Percentiles rank a stretch among this genome's conserved stretches.
Evolutionary conservation across 495 filamentous ascomycete species (phyloP).

Genomic region (Cudoniella acicularis): DNA sequence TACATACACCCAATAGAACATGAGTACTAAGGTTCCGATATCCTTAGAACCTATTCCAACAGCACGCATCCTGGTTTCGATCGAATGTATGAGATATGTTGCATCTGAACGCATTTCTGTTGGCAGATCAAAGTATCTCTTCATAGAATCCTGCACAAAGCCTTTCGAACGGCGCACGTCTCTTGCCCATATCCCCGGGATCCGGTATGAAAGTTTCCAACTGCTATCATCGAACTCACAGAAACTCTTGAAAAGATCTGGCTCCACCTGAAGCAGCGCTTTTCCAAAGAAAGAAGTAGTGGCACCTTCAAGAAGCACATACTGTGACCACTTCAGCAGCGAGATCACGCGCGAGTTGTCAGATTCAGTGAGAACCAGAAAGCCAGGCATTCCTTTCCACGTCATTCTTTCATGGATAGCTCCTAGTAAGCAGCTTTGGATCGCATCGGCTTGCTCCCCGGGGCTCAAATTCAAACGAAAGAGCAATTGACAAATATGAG

Average conservation of each 20-base stretch:
- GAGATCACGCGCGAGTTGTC: no score
- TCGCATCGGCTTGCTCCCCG: no score
- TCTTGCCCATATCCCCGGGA: background rate
- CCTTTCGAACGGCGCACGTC: background rate
- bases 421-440: no score
- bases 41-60: background rate
- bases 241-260: background rate
- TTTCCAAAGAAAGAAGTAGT: background rate
- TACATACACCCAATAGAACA: background rate
- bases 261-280: background rate
- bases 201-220: background rate
- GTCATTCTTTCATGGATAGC: no score
- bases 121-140: background rate
- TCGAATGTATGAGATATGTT: background rate
- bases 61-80: background rate
- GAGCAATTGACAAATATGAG: no score
- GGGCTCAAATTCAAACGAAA: no score
- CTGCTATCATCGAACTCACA: background rate
- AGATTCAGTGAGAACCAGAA: no score
- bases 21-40: background rate
- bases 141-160: background rate
- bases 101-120: background rate
- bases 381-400: no score
- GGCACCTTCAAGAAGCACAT: background rate
- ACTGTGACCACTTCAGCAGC: background rate